Evolutionary conservation across 495 filamentous ascomycete species (phyloP).

Genomic region (Penicillium cinerascens): DNA sequence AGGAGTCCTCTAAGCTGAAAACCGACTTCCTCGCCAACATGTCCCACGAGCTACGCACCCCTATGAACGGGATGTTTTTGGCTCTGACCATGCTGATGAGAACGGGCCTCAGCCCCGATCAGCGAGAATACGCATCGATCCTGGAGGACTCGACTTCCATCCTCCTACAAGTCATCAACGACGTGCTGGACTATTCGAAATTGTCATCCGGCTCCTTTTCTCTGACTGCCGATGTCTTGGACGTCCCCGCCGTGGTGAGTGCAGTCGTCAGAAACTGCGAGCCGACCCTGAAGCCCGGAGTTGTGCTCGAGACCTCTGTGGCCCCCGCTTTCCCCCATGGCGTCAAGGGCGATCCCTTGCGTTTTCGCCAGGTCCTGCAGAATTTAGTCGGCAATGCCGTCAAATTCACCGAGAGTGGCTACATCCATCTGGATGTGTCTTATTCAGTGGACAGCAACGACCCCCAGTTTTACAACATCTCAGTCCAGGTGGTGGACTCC

Average conservation of each 20-base stretch:
- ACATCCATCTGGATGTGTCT: conserved; percentile 51
- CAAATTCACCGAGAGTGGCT: conserved; percentile 78
- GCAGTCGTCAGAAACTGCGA: conserved; percentile 53
- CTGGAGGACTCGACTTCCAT: conserved; percentile 78
- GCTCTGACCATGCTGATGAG: conserved; percentile 69
- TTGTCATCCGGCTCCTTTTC: conserved; percentile 83
- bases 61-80: conserved; percentile 72
- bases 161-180: conserved; percentile 84
- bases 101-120: conserved; percentile 62
- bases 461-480: conserved; percentile 36
- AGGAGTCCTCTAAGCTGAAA: conserved; percentile 62
- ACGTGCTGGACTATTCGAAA: conserved; percentile 86
- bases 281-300: conserved; percentile 54
- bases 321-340: conserved; percentile 38
- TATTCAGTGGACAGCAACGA: conserved; percentile 51
- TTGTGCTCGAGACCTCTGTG: conserved; percentile 52
- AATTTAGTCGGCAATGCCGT: conserved; percentile 87
- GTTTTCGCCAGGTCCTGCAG: conserved; percentile 77
- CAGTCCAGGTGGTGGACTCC: conserved; percentile 66
- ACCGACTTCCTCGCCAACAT: conserved; percentile 74
- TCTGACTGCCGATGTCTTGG: conserved; percentile 64
- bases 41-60: conserved; percentile 86
- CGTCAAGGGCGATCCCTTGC: conserved; percentile 66
- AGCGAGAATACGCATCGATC: conserved; percentile 71
- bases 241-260: conserved; percentile 55